Conservation (phyloP, 2,329 filamentous ascomycete genomes). For the Fusarium virguliforme region DNA sequence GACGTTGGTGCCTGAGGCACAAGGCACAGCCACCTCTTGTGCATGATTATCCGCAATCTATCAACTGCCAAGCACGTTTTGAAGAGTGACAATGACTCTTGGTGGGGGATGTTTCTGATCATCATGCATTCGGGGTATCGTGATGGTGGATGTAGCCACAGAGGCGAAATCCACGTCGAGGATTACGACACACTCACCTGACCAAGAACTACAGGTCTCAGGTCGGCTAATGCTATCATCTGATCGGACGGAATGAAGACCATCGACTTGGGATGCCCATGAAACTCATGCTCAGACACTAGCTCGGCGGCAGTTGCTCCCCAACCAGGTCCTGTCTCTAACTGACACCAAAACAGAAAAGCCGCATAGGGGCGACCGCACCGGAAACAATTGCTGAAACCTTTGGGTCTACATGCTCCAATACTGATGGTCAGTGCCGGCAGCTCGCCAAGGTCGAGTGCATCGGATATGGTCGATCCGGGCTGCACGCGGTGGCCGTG, state of each 20-base stretch:
- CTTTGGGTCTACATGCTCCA: not conserved
- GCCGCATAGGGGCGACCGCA: not conserved
- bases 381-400: constrained; percentile 2
- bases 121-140: not conserved
- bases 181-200: constrained; percentile 6
- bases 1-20: not conserved
- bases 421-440: not conserved
- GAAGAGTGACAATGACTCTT: not conserved
- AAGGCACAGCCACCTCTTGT: not conserved
- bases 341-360: not conserved
- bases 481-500: not conserved
- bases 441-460: not conserved
- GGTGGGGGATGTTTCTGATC: not conserved
- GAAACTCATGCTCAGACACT: not conserved
- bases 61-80: not conserved
- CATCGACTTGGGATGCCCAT: not conserved
- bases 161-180: not conserved
- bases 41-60: constrained; percentile 6
- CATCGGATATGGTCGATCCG: constrained; percentile 4
- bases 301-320: not conserved
- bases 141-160: not conserved
- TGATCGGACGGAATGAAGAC: not conserved
- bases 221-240: not conserved
- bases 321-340: not conserved
- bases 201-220: not conserved